These are phyloP conservation scores for Trametes sp. DNA, from an alignment of 1,284 basidiomycete species.

Conservation along the genomic window DNA sequence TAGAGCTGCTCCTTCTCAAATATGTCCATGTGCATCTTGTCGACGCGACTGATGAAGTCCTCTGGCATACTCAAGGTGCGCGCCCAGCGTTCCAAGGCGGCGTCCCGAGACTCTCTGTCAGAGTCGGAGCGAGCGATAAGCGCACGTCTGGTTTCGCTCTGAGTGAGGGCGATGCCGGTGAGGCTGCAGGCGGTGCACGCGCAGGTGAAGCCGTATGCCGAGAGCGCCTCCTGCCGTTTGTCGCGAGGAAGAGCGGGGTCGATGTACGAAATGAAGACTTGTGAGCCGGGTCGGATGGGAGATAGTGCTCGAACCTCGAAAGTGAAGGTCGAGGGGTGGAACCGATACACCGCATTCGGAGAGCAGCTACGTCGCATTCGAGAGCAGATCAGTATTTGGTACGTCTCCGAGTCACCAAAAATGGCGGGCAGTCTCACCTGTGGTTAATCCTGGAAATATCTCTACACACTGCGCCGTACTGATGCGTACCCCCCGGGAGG, in stretches of 20 bases:
- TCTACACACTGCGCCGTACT: conserved; percentile 28
- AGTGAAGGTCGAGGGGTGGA: conserved; percentile 26
- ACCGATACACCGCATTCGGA: conserved; percentile 29
- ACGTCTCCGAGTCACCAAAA: too few relatives aligned
- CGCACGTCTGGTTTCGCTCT: conserved; percentile 28
- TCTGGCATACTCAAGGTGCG: conserved; percentile 11
- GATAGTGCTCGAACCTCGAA: conserved; percentile 28
- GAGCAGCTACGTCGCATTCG: conserved; percentile 32
- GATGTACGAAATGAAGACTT: conserved; percentile 32
- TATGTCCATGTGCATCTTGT: conserved; percentile 21
- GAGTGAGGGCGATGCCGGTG: conserved; percentile 9
- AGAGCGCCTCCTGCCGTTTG: conserved; percentile 20
- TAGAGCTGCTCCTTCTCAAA: conserved; percentile 25
- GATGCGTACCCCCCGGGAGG: conserved; percentile 15
- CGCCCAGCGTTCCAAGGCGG: conserved; percentile 24
- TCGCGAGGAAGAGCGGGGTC: conserved; percentile 22
- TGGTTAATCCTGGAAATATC: conserved; percentile 34
- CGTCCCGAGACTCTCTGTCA: conserved; percentile 11
- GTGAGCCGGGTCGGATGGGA: conserved; percentile 24
- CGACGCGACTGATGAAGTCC: conserved; percentile 15
- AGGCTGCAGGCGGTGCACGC: conserved; percentile 29
- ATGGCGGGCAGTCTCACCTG: conserved; percentile 30
- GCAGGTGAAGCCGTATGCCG: conserved; percentile 30
- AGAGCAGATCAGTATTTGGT: too few relatives aligned
- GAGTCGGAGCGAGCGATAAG: conserved; percentile 26